Conservation (phyloP, 768 basidiomycete genomes). For the Pholiota conissans region DNA sequence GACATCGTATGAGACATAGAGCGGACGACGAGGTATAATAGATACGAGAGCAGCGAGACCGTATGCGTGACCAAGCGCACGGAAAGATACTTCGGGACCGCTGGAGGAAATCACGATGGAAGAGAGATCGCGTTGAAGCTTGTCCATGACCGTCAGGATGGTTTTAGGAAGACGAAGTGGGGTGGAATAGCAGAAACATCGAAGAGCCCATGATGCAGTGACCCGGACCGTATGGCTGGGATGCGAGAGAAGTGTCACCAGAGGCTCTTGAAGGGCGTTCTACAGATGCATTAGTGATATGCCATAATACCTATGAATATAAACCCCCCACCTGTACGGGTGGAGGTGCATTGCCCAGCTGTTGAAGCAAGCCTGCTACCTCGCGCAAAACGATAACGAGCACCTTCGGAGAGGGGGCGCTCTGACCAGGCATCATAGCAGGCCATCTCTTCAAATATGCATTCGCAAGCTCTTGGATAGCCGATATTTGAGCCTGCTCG, state of each 20-base stretch:
- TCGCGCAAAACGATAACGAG: conserved; percentile 79
- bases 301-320: background rate
- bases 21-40: conserved; percentile 80
- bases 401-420: conserved; percentile 63
- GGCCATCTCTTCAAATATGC: conserved; percentile 91
- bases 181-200: conserved; percentile 88
- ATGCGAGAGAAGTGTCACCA: conserved; percentile 83
- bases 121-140: conserved; percentile 80
- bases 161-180: conserved; percentile 82
- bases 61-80: conserved; percentile 86
- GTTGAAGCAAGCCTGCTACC: conserved; percentile 81
- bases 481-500: conserved; percentile 91
- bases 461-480: conserved; percentile 83
- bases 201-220: conserved; percentile 82
- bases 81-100: conserved; percentile 65
- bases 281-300: conserved; percentile 22
- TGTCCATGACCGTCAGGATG: conserved; percentile 74
- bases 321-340: conserved; percentile 69
- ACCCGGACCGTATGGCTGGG: conserved; percentile 87
- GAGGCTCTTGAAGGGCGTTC: conserved; percentile 84
- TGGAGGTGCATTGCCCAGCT: conserved; percentile 89
- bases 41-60: conserved; percentile 87
- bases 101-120: conserved; percentile 71
- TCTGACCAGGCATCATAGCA: conserved; percentile 85
- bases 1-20: conserved; percentile 95